phyloP scores from a whole-genome alignment of 306 rosid species.

The Sphenostylis stenocarpa region DNA sequence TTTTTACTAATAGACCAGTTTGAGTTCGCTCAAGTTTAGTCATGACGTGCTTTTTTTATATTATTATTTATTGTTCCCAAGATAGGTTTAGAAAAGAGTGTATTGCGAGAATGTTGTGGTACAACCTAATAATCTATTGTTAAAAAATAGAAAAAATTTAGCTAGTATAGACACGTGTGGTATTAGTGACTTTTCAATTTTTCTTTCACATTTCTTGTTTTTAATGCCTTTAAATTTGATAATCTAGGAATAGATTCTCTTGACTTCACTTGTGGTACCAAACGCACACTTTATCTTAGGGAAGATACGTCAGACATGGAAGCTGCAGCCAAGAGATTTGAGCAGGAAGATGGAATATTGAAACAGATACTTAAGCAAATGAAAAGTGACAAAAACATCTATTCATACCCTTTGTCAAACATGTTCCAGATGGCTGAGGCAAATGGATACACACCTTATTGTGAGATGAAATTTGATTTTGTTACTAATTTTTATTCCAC shows the following conservation, averaged over 20 bases:
- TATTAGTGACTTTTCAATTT: conserved; percentile 3
- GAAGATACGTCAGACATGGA: conserved; percentile 69
- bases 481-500: conserved; percentile 26
- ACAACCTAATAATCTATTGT: background rate
- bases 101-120: background rate
- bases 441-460: conserved; percentile 60
- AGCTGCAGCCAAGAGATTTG: conserved; percentile 69
- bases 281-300: conserved; percentile 48
- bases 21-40: background rate
- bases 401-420: conserved; percentile 47
- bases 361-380: conserved; percentile 47
- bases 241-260: conserved; percentile 54
- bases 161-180: background rate
- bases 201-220: background rate
- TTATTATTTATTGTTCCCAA: background rate
- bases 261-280: conserved; percentile 60
- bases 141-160: background rate
- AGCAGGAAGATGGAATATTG: conserved; percentile 48
- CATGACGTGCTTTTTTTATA: background rate
- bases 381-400: conserved; percentile 43
- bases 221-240: background rate
- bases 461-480: conserved; percentile 45
- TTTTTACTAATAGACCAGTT: background rate
- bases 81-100: background rate
- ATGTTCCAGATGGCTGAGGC: conserved; percentile 52